phyloP scores from a whole-genome alignment of 2,329 filamentous ascomycete species.

The Arthrobotrys pseudoclavata region DNA sequence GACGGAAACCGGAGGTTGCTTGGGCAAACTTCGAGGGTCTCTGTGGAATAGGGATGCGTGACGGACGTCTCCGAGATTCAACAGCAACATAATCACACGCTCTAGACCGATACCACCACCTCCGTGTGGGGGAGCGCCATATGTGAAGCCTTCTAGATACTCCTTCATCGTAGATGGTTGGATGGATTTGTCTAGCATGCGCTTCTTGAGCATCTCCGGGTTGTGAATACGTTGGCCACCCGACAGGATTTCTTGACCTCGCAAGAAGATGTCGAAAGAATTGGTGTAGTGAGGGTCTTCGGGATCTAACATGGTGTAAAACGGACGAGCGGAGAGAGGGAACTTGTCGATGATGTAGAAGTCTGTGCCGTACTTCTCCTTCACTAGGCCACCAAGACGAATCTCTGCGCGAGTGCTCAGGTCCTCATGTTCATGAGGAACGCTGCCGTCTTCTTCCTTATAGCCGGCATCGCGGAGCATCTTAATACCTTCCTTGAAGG shows the following conservation, averaged over 20 bases:
- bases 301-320: conserved; percentile 89
- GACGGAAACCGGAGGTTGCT: conserved; percentile 73
- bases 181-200: conserved; percentile 82
- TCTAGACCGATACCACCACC: conserved; percentile 92
- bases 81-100: conserved; percentile 85
- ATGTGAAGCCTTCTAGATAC: conserved; percentile 88
- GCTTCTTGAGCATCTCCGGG: conserved; percentile 78
- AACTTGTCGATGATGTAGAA: conserved; percentile 97
- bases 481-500: conserved; percentile 82
- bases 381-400: conserved; percentile 84
- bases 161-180: conserved; percentile 87
- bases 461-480: conserved; percentile 84
- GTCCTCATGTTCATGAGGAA: conserved; percentile 78
- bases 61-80: conserved; percentile 89
- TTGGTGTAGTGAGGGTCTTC: conserved; percentile 82
- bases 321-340: conserved; percentile 83
- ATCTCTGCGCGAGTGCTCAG: conserved; percentile 88
- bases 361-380: conserved; percentile 87
- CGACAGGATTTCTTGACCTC: conserved; percentile 91
- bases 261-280: conserved; percentile 94
- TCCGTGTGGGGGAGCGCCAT: conserved; percentile 88
- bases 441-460: conserved; percentile 81
- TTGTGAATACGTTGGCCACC: conserved; percentile 95
- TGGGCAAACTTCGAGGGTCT: conserved; percentile 87
- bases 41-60: conserved; percentile 88